Evolutionary conservation across 768 basidiomycete species (phyloP), one percentile per base, ranked within the genome.

Genomic region (Clavulina sp.): DNA sequence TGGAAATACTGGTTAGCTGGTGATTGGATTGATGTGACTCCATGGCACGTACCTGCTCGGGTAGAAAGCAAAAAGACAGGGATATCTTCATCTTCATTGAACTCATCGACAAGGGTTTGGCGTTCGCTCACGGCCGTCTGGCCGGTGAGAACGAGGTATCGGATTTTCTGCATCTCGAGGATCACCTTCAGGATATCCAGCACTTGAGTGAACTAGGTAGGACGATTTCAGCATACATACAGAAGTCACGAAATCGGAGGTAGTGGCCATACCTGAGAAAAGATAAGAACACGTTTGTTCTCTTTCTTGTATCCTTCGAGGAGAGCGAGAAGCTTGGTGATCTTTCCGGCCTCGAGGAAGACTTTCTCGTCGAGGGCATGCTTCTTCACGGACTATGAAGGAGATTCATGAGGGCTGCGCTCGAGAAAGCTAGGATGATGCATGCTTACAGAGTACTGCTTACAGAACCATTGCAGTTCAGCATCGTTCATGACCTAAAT

Each of bases 81-180:
- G 57, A 99, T 93, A 18, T 76, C 73, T 33, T 78, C 75, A 60
- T 95, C 83, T 54, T 69, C 81, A 7, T 84, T 91, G 65, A 95
- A 97, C 63, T 95, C 88, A 60, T 99, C 95, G 0, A 97, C 93
- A 7, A 97, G 65, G 3, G 82, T 78, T 63, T 97, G 95, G 16
- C 93, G 79, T 46, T 89, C 78, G 60, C 92, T 89, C 24, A 97
- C 95, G 43, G 85, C 78, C 1, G 95, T 99, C 48, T 83, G 81
- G 1, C 95, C 95, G 0, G 93, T 97, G 41, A 99, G 70, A 31
- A 93, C 64, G 28, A 87, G 73, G 64, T 79, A 95, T 57, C 78
- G 79, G 60, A 84, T 74, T 19, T 74, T 66, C 62, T 74, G 72
- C 52, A 82, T 70, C 51, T 80, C 80, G 30, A 99, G 70, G 13